Conservation (phyloP, 768 basidiomycete species). For the Mycena venus region DNA sequence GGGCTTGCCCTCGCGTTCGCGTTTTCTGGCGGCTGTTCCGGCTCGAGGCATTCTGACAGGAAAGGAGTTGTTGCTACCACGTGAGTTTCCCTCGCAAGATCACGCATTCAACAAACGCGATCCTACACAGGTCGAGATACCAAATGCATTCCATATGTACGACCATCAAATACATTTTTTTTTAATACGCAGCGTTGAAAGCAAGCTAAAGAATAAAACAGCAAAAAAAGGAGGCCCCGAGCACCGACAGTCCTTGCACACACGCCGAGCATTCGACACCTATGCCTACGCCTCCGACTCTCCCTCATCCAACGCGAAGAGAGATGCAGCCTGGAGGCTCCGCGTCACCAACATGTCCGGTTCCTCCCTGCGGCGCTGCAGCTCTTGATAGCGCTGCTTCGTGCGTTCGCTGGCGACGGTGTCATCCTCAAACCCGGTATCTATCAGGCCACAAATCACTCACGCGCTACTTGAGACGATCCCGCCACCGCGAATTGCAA, state of each 20-base stretch:
- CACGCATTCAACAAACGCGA: not conserved
- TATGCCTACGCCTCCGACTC: not conserved
- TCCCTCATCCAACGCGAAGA: not conserved
- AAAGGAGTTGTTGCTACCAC: too few relatives aligned
- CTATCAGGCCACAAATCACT: not conserved
- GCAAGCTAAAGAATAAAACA: not conserved
- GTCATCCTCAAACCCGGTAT: too few relatives aligned
- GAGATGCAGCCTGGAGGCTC: not conserved
- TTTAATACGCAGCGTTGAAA: not conserved
- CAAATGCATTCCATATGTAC: too few relatives aligned
- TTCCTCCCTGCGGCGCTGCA: slow-evolving; percentile 2
- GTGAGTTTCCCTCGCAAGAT: not conserved
- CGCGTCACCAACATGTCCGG: slow-evolving; percentile 6
- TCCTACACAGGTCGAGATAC: too few relatives aligned
- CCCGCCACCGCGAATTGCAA: not conserved
- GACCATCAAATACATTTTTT: not conserved
- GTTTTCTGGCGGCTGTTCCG: not conserved
- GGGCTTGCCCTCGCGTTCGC: not conserved
- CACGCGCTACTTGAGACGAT: slow-evolving; percentile 13
- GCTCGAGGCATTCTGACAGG: not conserved
- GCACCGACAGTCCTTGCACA: too few relatives aligned
- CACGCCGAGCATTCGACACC: not conserved
- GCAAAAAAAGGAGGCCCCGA: too few relatives aligned
- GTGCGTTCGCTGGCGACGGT: too few relatives aligned
- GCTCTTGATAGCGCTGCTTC: not conserved